Evolutionary conservation across 2,329 filamentous ascomycete genomes (phyloP).

Genomic region (Elsinoe necatrix): DNA sequence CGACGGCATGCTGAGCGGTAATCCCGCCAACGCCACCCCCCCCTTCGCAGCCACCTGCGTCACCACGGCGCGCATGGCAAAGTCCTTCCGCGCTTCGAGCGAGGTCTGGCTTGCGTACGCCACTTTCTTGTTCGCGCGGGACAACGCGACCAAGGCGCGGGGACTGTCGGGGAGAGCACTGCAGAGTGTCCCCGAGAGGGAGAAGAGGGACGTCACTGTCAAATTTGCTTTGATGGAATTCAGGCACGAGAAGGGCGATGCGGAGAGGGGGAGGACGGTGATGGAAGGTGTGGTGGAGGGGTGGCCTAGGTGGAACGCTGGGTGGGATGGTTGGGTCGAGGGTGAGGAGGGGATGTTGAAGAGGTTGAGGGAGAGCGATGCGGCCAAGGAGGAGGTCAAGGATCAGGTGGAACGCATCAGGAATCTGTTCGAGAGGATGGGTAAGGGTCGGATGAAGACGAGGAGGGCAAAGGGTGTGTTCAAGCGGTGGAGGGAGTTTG

Average conservation of each 20-base stretch:
- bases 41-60: neutral
- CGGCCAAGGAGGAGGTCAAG: slow-evolving; percentile 48
- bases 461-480: slow-evolving; percentile 82
- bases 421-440: slow-evolving; percentile 68
- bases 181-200: slow-evolving; percentile 65
- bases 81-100: slow-evolving; percentile 63
- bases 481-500: slow-evolving; percentile 84
- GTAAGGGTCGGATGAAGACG: slow-evolving; percentile 58
- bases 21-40: neutral
- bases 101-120: slow-evolving; percentile 92
- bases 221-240: slow-evolving; percentile 93
- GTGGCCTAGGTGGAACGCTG: slow-evolving; percentile 80
- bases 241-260: slow-evolving; percentile 68
- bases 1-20: slow-evolving; percentile 63
- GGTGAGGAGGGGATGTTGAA: slow-evolving; percentile 57
- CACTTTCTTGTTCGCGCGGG: slow-evolving; percentile 74
- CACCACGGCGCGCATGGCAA: slow-evolving; percentile 45
- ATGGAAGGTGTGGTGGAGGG: slow-evolving; percentile 80
- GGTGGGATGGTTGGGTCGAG: slow-evolving; percentile 89
- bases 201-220: slow-evolving; percentile 66
- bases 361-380: slow-evolving; percentile 24
- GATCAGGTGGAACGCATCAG: slow-evolving; percentile 49
- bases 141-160: slow-evolving; percentile 64
- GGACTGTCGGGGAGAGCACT: slow-evolving; percentile 73
- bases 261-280: slow-evolving; percentile 87